A percentile compares a stretch with the other conserved stretches of the same genome.
These are phyloP conservation scores for Boechera stricta DNA, from an alignment of 345 rosid genomes.

Conservation along the genomic window DNA sequence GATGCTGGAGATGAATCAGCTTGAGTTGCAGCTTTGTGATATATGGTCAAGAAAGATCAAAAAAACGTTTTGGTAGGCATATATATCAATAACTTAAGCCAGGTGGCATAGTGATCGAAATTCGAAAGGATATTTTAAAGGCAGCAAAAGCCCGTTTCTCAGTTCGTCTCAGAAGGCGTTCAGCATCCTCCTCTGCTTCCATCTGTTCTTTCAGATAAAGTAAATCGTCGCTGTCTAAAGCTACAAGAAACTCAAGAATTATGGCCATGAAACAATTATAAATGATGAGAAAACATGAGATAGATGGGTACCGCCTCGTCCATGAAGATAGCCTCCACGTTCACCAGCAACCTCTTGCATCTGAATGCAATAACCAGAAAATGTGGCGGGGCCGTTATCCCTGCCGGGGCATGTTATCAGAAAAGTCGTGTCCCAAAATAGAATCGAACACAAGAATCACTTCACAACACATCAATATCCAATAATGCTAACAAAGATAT, in stretches of 20 bases:
- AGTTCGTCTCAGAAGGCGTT: constrained; percentile 90
- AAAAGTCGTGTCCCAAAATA: constrained; percentile 44
- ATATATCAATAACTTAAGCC: background rate
- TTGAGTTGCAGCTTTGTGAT: constrained; percentile 86
- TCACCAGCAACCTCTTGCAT: constrained; percentile 99
- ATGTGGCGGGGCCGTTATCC: constrained; percentile 74
- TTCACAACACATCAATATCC: constrained; percentile 15
- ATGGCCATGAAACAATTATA: background rate
- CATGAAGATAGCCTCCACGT: constrained; percentile 99
- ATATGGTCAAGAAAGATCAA: constrained; percentile 56
- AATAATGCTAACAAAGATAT: constrained; percentile 8
- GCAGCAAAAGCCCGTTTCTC: constrained; percentile 99
- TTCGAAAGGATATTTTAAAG: constrained; percentile 91
- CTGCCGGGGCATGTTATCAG: constrained; percentile 99
- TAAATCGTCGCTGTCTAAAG: constrained; percentile 98
- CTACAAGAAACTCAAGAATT: constrained; percentile 56
- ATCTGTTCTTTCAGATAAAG: constrained; percentile 98
- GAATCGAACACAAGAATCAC: constrained; percentile 17
- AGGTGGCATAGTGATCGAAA: constrained; percentile 31
- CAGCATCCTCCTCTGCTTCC: constrained; percentile 99
- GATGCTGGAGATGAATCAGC: constrained; percentile 90
- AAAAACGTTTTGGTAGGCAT: background rate
- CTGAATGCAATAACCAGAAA: constrained; percentile 72
- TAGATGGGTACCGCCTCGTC: constrained; percentile 79
- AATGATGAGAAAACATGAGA: background rate